Evolutionary conservation across 2,329 filamentous ascomycete genomes (phyloP).

Genomic region (Westerdykella ornata): DNA sequence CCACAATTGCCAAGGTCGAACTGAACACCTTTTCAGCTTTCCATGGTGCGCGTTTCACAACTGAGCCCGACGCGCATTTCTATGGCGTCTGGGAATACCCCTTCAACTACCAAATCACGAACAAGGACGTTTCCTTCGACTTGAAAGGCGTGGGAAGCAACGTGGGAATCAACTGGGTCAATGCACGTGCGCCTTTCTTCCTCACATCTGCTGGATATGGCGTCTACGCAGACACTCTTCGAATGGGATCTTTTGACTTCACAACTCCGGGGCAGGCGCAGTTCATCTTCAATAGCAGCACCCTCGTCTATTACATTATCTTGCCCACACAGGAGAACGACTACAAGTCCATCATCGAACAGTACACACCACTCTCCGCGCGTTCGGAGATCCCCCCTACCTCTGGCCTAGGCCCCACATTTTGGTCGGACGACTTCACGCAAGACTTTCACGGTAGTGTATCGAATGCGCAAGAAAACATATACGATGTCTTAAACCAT

Average conservation of each 20-base stretch:
- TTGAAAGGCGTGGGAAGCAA: slow-evolving; percentile 25
- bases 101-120: slow-evolving; percentile 16
- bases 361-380: slow-evolving; percentile 24
- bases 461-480: slow-evolving; percentile 30
- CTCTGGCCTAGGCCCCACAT: slow-evolving; percentile 29
- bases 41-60: slow-evolving; percentile 17
- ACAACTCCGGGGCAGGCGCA: slow-evolving; percentile 15
- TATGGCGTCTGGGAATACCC: slow-evolving; percentile 28
- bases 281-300: slow-evolving; percentile 27
- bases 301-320: slow-evolving; percentile 30
- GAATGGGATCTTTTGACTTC: slow-evolving; percentile 30
- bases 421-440: slow-evolving; percentile 34
- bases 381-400: slow-evolving; percentile 28
- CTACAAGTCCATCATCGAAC: slow-evolving; percentile 20
- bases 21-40: slow-evolving; percentile 15
- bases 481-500: slow-evolving; percentile 31
- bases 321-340: slow-evolving; percentile 10
- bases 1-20: slow-evolving; percentile 18
- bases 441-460: slow-evolving; percentile 30
- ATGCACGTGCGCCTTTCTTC: slow-evolving; percentile 34
- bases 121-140: slow-evolving; percentile 19
- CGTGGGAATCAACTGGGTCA: slow-evolving; percentile 32
- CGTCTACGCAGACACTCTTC: slow-evolving; percentile 30
- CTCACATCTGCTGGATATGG: slow-evolving; percentile 28
- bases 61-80: slow-evolving; percentile 7